These are phyloP conservation scores for Penicillium sp. DNA, from an alignment of 2,329 filamentous ascomycete genomes.

Conservation along the genomic window DNA sequence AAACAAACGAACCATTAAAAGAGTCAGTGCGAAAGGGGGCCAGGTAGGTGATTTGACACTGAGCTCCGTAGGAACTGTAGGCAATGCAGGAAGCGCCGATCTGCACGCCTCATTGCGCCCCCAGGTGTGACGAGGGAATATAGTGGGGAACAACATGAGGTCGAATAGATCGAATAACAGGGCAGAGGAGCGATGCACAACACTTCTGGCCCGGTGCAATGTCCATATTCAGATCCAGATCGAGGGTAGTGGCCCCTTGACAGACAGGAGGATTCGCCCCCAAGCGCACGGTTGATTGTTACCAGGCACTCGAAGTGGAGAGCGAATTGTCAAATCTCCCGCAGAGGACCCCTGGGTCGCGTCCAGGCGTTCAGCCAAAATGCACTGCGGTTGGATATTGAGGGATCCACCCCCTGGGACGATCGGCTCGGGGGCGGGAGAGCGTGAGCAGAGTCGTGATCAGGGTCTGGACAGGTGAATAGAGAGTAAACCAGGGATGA, in stretches of 20 bases:
- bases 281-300: not conserved
- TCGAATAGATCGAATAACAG: not conserved
- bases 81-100: not conserved
- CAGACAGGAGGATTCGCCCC: not conserved
- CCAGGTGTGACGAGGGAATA: not conserved
- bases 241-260: not conserved
- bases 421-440: conserved; percentile 3
- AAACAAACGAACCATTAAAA: not conserved
- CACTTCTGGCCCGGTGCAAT: not conserved
- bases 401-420: not conserved
- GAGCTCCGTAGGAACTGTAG: not conserved
- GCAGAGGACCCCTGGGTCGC: conserved; percentile 3
- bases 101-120: not conserved
- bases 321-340: conserved; percentile 1
- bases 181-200: not conserved
- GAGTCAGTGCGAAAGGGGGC: not conserved
- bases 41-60: not conserved
- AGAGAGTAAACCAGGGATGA: not conserved
- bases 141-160: not conserved
- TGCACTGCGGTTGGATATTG: conserved; percentile 2
- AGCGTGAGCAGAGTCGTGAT: not conserved
- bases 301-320: not conserved
- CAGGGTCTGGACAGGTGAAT: not conserved
- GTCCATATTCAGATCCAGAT: not conserved
- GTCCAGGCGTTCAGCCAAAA: not conserved